Base-by-base conservation (phyloP, 139 green algal species). In the Choricystis sp. region DNA sequence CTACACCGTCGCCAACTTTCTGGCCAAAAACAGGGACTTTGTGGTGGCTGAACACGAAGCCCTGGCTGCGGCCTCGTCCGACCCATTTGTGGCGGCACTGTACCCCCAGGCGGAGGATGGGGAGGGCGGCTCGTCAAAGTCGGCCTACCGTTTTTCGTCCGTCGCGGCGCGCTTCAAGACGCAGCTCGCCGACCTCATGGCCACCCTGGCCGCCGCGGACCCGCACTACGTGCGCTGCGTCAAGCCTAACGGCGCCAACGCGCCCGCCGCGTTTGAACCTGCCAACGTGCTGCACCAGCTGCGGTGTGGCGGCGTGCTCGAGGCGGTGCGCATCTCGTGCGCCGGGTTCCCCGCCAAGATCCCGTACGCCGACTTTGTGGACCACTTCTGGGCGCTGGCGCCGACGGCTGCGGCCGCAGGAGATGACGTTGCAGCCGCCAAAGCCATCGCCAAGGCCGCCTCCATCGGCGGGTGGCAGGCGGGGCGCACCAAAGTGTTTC, bases 201-300 rank as follows among this genome's bases (percentile, higher is more conserved):
- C 79, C 25, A 82, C 91, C 63, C 82, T 98, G 64, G 80, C 85
- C 67, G 60, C 66, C 25, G 98, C 95, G 79, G 85, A 96, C 78
- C 94, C 94, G 29, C 93, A 98, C 79, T 99, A 99, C 80, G 85
- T 99, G 56, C 92, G 94, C 72, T 99, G 94, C 81, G 94, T 99
- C 76, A 99, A 99, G 79, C 94, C 94, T 64, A 99, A 99, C 82
- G 68, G 67, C 30, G 30, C 59, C 55, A 89, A 86, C 76, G 69
- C 79, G 65, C 79, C 93, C 1, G 72, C 73, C 27, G 63, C 81
- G 40, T 98, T 98, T 79, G 92, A 98, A 74, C 88, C 83, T 66
- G 65, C 64, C 62, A 94, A 94, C 64, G 85, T 93, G 68, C 82
- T 99, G 70, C 90, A 98, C 48, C 72, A 78, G 66, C 85, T 99